Evolutionary conservation across 2,329 filamentous ascomycete species (phyloP), one percentile per base, ranked within the genome.

Genomic region (Aspergillus latus): DNA sequence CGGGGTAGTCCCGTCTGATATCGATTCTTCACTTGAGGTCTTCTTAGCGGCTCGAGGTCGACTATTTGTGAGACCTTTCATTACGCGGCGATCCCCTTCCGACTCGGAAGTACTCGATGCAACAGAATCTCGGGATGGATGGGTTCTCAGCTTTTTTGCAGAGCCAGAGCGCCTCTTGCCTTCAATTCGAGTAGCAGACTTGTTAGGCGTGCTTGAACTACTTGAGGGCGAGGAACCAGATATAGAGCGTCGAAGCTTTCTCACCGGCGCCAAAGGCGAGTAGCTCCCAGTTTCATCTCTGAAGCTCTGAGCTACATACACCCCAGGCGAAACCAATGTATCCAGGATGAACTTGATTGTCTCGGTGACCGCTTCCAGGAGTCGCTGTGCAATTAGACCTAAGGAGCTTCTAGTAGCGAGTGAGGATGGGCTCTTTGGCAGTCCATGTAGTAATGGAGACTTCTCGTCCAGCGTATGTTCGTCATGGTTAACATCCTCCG

Each of bases 251-350:
- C 75, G 72, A 28, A 93, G 78, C 67, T 82, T 87, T 68, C 83
- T 82, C 43, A 94, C 75, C 57, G 90, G 92, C 48, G 86, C 76
- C 57, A 94, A 75, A n/a, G 90, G 84, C 52, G 90, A 88, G 71
- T 96, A 96, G 49, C 80, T 80, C 49, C 91, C 91, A 56, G 89
- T 78, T 45, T 91, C 86, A 68, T 95, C 87, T 76, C 89, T 93
- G 66, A 97, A 88, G 69, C 84, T 92, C 62, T 89, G 88, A 58
- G 92, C 84, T 54, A 96, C 75, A 74, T 93, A 97, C 49, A 92
- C 83, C 15, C 88, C 89, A 1, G 93, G 93, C 21, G 88, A 86
- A 28, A 88, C 84, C 58, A 97, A 76, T 11, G 90, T 89, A 48
- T 88, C 88, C 54, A 96, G 75, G 46, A 97, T 80, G 77, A 90